Conservation (phyloP, 192 early-diverging fungal genomes). For the Entomortierella beljakovae region DNA sequence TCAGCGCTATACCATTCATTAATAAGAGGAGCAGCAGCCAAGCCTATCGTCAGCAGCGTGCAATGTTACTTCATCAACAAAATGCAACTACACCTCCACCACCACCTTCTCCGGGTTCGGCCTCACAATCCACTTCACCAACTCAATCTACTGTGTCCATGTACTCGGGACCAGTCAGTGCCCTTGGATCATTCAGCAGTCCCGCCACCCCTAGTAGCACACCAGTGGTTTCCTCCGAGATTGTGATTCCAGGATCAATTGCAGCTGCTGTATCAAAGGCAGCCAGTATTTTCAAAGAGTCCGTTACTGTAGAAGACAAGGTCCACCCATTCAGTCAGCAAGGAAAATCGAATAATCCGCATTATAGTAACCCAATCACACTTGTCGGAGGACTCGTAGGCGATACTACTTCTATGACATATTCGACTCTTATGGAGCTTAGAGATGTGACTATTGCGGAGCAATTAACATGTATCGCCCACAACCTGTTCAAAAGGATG, state of each 20-base stretch:
- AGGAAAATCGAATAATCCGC: not conserved
- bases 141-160: not conserved
- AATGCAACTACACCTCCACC: not conserved
- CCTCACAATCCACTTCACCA: not conserved
- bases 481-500: constrained; percentile 70
- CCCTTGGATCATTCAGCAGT: not conserved
- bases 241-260: not conserved
- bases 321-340: constrained; percentile 21
- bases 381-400: not conserved
- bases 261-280: not conserved
- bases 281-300: constrained; percentile 15
- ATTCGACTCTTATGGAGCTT: constrained; percentile 65
- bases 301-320: constrained; percentile 18
- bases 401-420: not conserved
- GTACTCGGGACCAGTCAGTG: not conserved
- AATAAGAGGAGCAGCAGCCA: constrained; percentile 46
- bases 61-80: not conserved
- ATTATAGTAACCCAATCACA: constrained; percentile 5
- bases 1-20: constrained; percentile 25
- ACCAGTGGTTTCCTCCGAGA: not conserved
- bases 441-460: constrained; percentile 68
- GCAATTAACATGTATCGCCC: constrained; percentile 75
- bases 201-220: not conserved
- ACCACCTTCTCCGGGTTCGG: not conserved
- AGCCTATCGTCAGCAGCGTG: constrained; percentile 27